Evolutionary conservation across 2,329 filamentous ascomycete species (phyloP), one percentile per base, ranked within the genome.

Genomic region (Colletotrichum caudatum): DNA sequence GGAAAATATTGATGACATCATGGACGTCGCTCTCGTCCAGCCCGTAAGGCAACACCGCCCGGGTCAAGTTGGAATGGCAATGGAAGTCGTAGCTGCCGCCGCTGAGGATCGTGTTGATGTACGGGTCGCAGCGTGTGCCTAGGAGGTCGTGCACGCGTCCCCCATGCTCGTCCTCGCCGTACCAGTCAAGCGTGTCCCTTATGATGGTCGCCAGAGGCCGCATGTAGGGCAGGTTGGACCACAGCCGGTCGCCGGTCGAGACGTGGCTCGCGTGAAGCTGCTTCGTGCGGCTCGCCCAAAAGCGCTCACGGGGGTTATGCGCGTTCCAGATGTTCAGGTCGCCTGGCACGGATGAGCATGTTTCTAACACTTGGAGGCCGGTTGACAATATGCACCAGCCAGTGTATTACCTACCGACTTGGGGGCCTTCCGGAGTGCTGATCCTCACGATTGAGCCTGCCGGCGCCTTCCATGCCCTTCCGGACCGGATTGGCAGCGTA

Each of bases 1-100:
- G 94, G 78, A 97, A 96, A 3, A 97, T 85, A 77, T 97, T 97
- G 65, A 97, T 85, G 0, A 97, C 93, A 78, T 97, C 93, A 77
- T 97, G 94, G 1, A 96, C 89, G 77, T 96, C 93, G 39, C 84
- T 84, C 80, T 96, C 94, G 6, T 84, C 86, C 53, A 96, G 79
- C 0, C 93, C 92, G 72, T 85, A 90, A 0, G 91, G 90, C 1
- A 91, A 73, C 2, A 96, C 88, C 0, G 94, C 92, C 5, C 94
- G 88, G 1, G 89, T 90, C 14, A 97, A 86, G 79, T 97, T 97
- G 1, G 91, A 94, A 77, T 95, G 93, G 80, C 94, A 97, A 79
- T 96, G 93, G 80, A 89, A 95, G 79, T 96, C 91, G 78, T 94
- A 96, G 41, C 86, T 85, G 0, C 66, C 71, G n/a, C 90, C 90